Percentiles rank a stretch among this genome's conserved stretches.
Conservation (phyloP, 257 asterid genomes). For the Primulina huaijiensis region DNA sequence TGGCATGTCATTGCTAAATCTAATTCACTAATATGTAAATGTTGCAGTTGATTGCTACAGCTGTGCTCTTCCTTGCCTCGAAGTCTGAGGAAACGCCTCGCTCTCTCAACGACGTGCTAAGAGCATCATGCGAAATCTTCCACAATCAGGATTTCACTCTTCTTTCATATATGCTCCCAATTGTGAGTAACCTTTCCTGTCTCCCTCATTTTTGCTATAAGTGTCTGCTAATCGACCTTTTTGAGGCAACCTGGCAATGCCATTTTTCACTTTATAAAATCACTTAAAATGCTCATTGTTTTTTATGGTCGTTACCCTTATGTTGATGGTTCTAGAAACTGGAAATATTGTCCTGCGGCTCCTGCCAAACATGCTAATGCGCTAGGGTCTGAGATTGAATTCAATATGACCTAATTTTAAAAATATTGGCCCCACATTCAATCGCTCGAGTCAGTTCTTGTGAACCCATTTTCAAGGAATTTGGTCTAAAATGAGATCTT, state of each 20-base stretch:
- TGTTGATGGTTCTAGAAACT: not conserved
- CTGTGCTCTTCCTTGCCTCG: slow-evolving; percentile 82
- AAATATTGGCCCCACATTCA: not conserved
- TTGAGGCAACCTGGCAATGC: not conserved
- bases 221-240: not conserved
- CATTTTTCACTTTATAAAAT: slow-evolving; percentile 9
- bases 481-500: too few species aligned
- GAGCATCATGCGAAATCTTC: slow-evolving; percentile 66
- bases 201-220: slow-evolving; percentile 7
- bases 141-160: slow-evolving; percentile 70
- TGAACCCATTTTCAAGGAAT: not conserved
- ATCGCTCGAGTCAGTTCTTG: not conserved
- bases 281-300: not conserved
- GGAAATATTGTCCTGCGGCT: not conserved
- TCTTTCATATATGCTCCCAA: slow-evolving; percentile 65
- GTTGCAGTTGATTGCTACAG: slow-evolving; percentile 88
- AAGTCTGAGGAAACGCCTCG: slow-evolving; percentile 94
- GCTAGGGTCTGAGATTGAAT: not conserved
- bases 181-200: slow-evolving; percentile 50
- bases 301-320: too few species aligned
- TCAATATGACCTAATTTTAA: not conserved
- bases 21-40: slow-evolving; percentile 24
- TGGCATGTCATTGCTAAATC: slow-evolving; percentile 23
- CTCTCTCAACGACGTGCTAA: slow-evolving; percentile 76
- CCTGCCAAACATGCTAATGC: not conserved